Evolutionary conservation across 2,329 filamentous ascomycete genomes (phyloP), one percentile per base, ranked within the genome.

Genomic region (Dactylellina sp.): DNA sequence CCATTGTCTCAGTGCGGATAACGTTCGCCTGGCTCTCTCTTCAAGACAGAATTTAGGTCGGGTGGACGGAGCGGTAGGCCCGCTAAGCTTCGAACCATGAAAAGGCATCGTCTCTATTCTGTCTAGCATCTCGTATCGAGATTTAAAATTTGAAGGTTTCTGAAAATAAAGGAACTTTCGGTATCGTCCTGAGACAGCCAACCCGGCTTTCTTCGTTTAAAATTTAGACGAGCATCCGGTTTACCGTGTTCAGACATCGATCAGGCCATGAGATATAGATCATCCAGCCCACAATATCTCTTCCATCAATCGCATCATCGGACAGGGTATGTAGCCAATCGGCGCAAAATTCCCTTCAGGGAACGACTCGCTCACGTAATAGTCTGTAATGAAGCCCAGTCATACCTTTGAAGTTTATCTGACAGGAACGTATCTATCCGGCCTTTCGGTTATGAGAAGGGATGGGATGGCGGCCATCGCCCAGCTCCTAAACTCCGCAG

Each of bases 111-210:
- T 50, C 50, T 59, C 25, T 47, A 9, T 50, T 18, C 50, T 16
- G 25, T 25, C 52, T 42, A 32, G 50, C 9, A 32, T 11, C 46
- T 59, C 59, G 59, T 71, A 32, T 64, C 52, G 59, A 59, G 53
- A 52, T 52, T 12, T 16, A 44, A 47, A 20, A 39, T 46, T 61
- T 50, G 18, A 44, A 59, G 18, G 7, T 39, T 18, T 3, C 11
- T n/a, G n/a, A n/a, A 18, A 50, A 62, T 62, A 62, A 42, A 25
- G 56, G 28, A 47, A 22, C 20, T 44, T 56, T 60, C 65, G 39
- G 39, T 53, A 35, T 65, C 55, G 46, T 64, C 60, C 68, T 72
- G 68, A 72, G 50, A 72, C 68, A 65, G 60, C 63, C 40, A 56
- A 59, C 46, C 50, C 18, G 42, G 25, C 42, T 63, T 42, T 25